Conservation (phyloP, 2,329 filamentous ascomycete species). For the Biscogniauxia sp. region DNA sequence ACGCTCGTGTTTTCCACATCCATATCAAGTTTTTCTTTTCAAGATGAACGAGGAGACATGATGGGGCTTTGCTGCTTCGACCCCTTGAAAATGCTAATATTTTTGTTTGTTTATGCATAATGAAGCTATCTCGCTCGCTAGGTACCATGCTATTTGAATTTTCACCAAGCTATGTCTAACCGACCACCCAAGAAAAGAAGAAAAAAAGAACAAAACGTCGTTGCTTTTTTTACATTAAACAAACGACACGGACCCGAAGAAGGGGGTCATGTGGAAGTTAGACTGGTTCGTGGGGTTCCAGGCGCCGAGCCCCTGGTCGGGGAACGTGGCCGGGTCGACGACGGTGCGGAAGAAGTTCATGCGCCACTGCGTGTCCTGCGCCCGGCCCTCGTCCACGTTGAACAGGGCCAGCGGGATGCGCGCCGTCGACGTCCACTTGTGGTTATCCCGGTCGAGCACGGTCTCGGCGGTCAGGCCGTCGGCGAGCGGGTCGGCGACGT, state of each 20-base stretch:
- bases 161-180: too few species aligned
- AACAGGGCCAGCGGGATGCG: slow-evolving; percentile 47
- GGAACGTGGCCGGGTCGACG: slow-evolving; percentile 41
- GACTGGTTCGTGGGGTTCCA: slow-evolving; percentile 46
- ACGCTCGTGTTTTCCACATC: too few species aligned
- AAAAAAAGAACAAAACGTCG: too few species aligned
- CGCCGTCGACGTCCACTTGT: slow-evolving; percentile 41
- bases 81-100: too few species aligned
- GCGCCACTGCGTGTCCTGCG: slow-evolving; percentile 45
- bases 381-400: slow-evolving; percentile 44
- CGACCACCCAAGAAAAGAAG: too few species aligned
- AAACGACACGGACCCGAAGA: slow-evolving; percentile 35
- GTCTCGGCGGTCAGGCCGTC: slow-evolving; percentile 44
- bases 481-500: slow-evolving; percentile 37
- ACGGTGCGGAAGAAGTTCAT: slow-evolving; percentile 54
- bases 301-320: slow-evolving; percentile 42
- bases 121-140: too few species aligned
- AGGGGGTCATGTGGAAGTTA: slow-evolving; percentile 48
- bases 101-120: too few species aligned
- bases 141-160: too few species aligned
- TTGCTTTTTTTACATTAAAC: slow-evolving; percentile 6
- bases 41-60: too few species aligned
- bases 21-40: too few species aligned
- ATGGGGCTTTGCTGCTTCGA: too few species aligned
- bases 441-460: slow-evolving; percentile 33